These are phyloP conservation scores for Gossypium schwendimanii DNA, from an alignment of 441 rosid genomes.

Conservation along the genomic window DNA sequence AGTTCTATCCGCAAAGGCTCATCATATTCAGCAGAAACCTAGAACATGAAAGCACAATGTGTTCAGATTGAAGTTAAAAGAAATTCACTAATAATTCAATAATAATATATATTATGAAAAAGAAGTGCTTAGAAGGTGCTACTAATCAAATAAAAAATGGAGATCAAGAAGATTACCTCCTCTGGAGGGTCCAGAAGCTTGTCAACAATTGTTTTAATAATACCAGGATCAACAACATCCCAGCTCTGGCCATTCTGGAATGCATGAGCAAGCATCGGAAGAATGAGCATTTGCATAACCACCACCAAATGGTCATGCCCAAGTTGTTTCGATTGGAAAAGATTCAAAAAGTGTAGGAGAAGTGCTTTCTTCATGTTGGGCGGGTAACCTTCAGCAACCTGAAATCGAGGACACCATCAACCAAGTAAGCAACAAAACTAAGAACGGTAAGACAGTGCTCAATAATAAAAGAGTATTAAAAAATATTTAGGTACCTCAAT, in stretches of 20 bases:
- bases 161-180: conserved; percentile 48
- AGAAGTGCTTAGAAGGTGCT: not conserved
- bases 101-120: conserved; percentile 4
- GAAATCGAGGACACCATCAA: conserved; percentile 19
- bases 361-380: conserved; percentile 73
- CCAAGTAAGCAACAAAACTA: not conserved
- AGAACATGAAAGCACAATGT: conserved; percentile 15
- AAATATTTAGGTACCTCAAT: conserved; percentile 59
- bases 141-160: not conserved
- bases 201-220: conserved; percentile 89
- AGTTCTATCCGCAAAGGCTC: conserved; percentile 99
- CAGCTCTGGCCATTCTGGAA: conserved; percentile 83
- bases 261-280: conserved; percentile 95
- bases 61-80: conserved; percentile 3
- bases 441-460: not conserved
- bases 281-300: conserved; percentile 98
- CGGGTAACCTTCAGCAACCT: conserved; percentile 95
- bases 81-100: conserved; percentile 8
- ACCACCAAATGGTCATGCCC: conserved; percentile 88
- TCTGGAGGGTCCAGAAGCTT: conserved; percentile 99
- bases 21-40: conserved; percentile 98
- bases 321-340: conserved; percentile 88
- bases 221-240: conserved; percentile 88
- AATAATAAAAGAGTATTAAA: conserved; percentile 3
- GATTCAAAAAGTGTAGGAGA: conserved; percentile 74